Percentiles rank a stretch among this genome's conserved stretches.
phyloP scores from a whole-genome alignment of 225 moss, liverwort and hornwort genomes.

The Thuidium tamariscinum region DNA sequence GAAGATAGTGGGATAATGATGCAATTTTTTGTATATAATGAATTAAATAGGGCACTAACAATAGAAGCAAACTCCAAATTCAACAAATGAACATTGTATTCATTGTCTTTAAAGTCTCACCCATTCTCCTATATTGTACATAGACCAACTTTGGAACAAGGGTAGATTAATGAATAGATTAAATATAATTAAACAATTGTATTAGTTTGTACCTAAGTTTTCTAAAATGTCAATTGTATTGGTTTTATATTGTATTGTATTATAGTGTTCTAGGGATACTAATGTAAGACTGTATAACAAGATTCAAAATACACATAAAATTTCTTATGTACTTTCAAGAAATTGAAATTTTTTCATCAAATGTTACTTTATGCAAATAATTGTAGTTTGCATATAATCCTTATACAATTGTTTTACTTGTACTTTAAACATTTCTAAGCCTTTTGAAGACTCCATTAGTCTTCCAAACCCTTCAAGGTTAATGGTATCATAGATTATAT shows the following conservation, averaged over 20 bases:
- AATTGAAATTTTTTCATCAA: fast-evolving
- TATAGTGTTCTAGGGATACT: fast-evolving
- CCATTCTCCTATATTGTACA: background rate
- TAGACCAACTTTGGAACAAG: background rate
- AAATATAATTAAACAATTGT: background rate
- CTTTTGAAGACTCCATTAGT: background rate
- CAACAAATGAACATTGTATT: background rate
- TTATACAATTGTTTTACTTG: background rate
- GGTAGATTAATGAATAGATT: background rate
- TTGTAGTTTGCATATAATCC: background rate
- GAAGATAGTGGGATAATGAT: background rate
- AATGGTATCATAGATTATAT: background rate
- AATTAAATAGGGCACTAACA: fast-evolving
- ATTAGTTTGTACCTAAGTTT: background rate
- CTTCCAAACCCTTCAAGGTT: background rate
- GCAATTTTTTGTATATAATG: background rate
- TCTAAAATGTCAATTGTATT: background rate
- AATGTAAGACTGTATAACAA: background rate
- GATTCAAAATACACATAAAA: background rate
- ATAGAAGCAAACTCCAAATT: background rate
- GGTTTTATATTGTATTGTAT: background rate
- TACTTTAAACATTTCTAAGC: background rate
- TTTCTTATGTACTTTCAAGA: background rate
- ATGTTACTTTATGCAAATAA: background rate
- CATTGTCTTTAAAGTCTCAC: background rate